Evolutionary conservation across 2,329 filamentous ascomycete genomes (phyloP).

Genomic region (Tolypocladium tropicale): DNA sequence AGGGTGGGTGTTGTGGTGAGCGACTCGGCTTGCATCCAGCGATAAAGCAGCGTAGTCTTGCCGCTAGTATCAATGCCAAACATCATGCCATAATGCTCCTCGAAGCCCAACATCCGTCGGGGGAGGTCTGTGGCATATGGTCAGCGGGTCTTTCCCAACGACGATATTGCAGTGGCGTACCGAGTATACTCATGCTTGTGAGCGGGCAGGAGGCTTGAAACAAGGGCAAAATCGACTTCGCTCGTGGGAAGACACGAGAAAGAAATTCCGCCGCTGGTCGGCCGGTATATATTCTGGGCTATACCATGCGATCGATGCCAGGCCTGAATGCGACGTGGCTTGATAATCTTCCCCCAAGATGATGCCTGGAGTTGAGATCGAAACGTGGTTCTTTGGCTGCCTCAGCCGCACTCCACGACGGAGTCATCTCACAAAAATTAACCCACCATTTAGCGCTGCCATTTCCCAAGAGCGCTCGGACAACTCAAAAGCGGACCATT

Average conservation of each 20-base stretch:
- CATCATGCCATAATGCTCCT: neutral
- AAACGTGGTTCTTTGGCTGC: neutral
- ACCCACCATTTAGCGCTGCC: neutral
- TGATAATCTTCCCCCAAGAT: neutral
- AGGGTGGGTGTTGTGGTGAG: constrained; percentile 94
- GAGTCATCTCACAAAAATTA: neutral
- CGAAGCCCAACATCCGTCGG: neutral
- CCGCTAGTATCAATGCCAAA: constrained; percentile 32
- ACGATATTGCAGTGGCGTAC: neutral
- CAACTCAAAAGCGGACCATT: too few relatives aligned
- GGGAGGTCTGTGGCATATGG: neutral
- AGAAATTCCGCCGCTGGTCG: neutral
- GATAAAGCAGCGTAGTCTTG: constrained; percentile 69
- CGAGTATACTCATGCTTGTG: neutral
- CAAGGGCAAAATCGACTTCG: too few relatives aligned
- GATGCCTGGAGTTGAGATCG: neutral
- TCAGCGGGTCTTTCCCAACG: neutral
- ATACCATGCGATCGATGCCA: neutral
- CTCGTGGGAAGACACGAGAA: neutral
- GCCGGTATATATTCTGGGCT: neutral
- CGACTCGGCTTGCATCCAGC: constrained; percentile 81
- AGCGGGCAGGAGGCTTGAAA: neutral
- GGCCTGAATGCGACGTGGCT: neutral
- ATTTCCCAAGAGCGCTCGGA: neutral
- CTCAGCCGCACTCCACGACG: neutral